phyloP scores from a whole-genome alignment of 2,329 filamentous ascomycete genomes.

The Colletotrichum coccodes region DNA sequence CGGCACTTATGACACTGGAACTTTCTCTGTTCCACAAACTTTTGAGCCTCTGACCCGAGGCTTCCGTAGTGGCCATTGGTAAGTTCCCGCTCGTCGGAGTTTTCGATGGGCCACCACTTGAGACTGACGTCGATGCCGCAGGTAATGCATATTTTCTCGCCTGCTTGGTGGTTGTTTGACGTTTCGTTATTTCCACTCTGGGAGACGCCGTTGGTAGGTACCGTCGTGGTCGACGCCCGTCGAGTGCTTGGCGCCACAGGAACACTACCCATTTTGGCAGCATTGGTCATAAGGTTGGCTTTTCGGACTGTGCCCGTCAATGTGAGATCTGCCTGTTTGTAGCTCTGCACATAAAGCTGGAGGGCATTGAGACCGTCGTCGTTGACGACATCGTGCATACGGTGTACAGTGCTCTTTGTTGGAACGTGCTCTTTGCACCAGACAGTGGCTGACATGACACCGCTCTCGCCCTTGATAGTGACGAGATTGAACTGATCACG shows the following conservation, averaged over 20 bases:
- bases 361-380: slow-evolving; percentile 81
- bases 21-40: slow-evolving; percentile 67
- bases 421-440: slow-evolving; percentile 93
- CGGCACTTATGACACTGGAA: slow-evolving; percentile 83
- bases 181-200: slow-evolving; percentile 11
- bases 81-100: slow-evolving; percentile 60
- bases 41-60: slow-evolving; percentile 65
- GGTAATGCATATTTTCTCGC: slow-evolving; percentile 69
- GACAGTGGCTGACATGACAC: slow-evolving; percentile 84
- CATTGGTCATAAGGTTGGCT: slow-evolving; percentile 79
- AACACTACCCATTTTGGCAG: slow-evolving; percentile 62
- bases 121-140: slow-evolving; percentile 78
- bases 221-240: slow-evolving; percentile 65
- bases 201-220: slow-evolving; percentile 39
- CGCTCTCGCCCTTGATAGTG: slow-evolving; percentile 82
- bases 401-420: slow-evolving; percentile 78
- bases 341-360: slow-evolving; percentile 87
- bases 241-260: slow-evolving; percentile 54
- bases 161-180: slow-evolving; percentile 42
- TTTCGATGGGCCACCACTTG: slow-evolving; percentile 74
- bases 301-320: slow-evolving; percentile 94
- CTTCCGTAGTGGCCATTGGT: slow-evolving; percentile 61
- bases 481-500: slow-evolving; percentile 84
- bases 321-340: slow-evolving; percentile 93
- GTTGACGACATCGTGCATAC: slow-evolving; percentile 79